Conservation (phyloP, 257 asterid genomes). For the Przewalskia tangutica region DNA sequence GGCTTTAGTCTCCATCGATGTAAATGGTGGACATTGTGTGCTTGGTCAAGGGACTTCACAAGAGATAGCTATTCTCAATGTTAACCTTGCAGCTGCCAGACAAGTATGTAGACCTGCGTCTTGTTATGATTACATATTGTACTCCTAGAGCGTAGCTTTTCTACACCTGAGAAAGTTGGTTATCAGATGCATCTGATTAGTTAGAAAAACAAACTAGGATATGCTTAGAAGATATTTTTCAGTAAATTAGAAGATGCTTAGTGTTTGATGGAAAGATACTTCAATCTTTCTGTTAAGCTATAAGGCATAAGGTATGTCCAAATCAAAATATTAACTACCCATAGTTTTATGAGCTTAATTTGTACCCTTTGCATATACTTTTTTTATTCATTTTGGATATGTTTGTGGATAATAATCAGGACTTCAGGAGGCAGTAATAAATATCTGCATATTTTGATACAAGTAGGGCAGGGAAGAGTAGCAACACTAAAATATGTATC, state of each 20-base stretch:
- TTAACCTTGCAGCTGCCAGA: slow-evolving; percentile 90
- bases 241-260: not conserved
- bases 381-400: too few species aligned
- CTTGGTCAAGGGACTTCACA: slow-evolving; percentile 93
- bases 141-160: not conserved
- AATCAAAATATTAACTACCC: not conserved
- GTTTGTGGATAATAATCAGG: too few species aligned
- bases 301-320: not conserved
- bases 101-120: slow-evolving; percentile 42
- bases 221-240: not conserved
- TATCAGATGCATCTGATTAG: not conserved
- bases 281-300: not conserved
- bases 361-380: too few species aligned
- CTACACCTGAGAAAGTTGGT: not conserved
- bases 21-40: slow-evolving; percentile 94
- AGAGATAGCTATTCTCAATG: slow-evolving; percentile 87
- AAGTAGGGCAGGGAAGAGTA: not conserved
- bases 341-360: not conserved
- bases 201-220: not conserved
- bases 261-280: not conserved
- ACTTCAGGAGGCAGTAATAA: too few species aligned
- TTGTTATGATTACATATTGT: not conserved
- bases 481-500: not conserved
- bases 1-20: slow-evolving; percentile 92
- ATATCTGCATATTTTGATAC: not conserved